Evolutionary conservation across 139 green algal genomes (phyloP).

Genomic region (Nannochloris sp.): DNA sequence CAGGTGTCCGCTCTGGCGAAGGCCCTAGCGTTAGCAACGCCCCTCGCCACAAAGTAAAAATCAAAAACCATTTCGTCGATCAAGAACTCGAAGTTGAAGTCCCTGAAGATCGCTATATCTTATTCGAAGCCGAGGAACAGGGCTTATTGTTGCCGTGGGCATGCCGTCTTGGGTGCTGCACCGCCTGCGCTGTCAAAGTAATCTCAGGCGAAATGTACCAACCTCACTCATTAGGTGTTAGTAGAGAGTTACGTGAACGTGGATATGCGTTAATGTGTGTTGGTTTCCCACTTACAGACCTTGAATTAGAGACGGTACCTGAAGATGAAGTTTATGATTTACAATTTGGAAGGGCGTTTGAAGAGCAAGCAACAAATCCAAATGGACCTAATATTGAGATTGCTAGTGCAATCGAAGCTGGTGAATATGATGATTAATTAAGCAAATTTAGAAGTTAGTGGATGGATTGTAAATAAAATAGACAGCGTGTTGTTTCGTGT

Average conservation of each 20-base stretch:
- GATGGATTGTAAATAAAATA: too few relatives aligned
- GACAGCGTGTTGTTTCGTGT: too few relatives aligned
- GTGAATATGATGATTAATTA: too few relatives aligned
- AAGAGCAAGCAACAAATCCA: conserved; percentile 62
- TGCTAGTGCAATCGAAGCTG: conserved; percentile 87
- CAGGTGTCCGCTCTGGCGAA: conserved; percentile 70
- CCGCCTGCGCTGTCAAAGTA: conserved; percentile 87
- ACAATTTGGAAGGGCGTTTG: conserved; percentile 87
- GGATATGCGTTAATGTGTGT: conserved; percentile 97
- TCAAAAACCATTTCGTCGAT: conserved; percentile 63
- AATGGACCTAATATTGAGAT: conserved; percentile 50
- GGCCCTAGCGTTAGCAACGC: conserved; percentile 40
- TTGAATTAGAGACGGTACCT: conserved; percentile 72
- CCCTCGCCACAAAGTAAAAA: conserved; percentile 64
- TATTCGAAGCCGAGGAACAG: conserved; percentile 89
- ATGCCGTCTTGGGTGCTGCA: conserved; percentile 97
- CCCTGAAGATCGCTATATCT: conserved; percentile 69
- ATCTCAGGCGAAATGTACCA: conserved; percentile 54
- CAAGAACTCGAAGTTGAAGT: conserved; percentile 71
- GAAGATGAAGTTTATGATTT: conserved; percentile 97
- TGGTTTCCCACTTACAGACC: conserved; percentile 59
- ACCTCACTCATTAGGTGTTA: conserved; percentile 56
- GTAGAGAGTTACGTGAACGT: conserved; percentile 41
- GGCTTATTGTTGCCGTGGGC: conserved; percentile 88
- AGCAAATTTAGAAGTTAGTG: too few relatives aligned